Evolutionary conservation across 306 rosid genomes (phyloP).

Genomic region (Prosopis cineraria): DNA sequence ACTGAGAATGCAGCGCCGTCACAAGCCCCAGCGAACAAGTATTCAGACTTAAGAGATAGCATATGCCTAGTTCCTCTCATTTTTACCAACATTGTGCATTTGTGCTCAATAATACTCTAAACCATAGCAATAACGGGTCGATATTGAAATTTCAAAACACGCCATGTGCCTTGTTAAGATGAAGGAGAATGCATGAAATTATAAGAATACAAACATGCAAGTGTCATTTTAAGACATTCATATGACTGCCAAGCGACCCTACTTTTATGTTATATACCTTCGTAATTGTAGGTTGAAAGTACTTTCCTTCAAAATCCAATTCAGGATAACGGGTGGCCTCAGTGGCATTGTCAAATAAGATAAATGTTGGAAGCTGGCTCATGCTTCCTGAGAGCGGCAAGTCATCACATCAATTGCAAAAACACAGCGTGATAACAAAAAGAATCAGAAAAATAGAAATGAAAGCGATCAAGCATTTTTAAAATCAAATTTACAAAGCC

Average conservation of each 20-base stretch:
- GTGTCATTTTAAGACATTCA: conserved; percentile 2
- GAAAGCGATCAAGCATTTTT: conserved; percentile 4
- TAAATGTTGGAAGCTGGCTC: conserved; percentile 84
- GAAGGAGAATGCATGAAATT: conserved; percentile 1
- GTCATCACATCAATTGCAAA: conserved; percentile 28
- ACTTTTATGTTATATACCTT: conserved; percentile 47
- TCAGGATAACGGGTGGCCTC: conserved; percentile 83
- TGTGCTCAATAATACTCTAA: not conserved
- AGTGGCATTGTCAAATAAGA: conserved; percentile 80
- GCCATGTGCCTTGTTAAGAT: not conserved
- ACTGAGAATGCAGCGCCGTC: conserved; percentile 4
- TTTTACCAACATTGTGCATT: not conserved
- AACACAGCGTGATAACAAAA: conserved; percentile 21
- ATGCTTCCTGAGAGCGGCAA: conserved; percentile 63
- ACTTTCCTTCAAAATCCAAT: conserved; percentile 55
- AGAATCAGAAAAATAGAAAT: not conserved
- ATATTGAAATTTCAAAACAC: not conserved
- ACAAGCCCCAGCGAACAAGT: not conserved
- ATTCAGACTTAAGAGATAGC: not conserved
- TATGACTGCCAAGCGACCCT: conserved; percentile 11
- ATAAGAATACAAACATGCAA: not conserved
- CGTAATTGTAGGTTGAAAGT: conserved; percentile 59
- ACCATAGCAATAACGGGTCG: conserved; percentile 2
- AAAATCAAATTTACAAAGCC: conserved; percentile 8
- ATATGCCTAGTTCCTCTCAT: not conserved